Conservation (phyloP, 2,329 filamentous ascomycete species). For the Phoma sp. region DNA sequence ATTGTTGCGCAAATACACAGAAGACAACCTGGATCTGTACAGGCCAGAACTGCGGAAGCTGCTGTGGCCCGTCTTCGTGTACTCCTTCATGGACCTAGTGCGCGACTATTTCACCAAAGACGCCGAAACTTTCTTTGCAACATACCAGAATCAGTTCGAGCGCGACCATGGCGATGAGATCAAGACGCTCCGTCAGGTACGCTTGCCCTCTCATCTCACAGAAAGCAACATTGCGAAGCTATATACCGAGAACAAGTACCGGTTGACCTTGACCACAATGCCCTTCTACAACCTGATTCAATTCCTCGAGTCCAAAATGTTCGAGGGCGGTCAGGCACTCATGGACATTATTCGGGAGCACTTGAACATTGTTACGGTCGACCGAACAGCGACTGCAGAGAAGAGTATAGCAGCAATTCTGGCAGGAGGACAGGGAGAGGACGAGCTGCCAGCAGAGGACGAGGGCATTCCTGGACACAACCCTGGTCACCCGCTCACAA, state of each 20-base stretch:
- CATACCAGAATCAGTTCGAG: constrained; percentile 73
- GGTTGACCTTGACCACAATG: constrained; percentile 85
- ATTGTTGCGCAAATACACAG: constrained; percentile 80
- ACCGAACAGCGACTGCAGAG: constrained; percentile 61
- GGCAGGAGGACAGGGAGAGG: constrained; percentile 59
- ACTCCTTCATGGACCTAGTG: constrained; percentile 85
- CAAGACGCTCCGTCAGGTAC: constrained; percentile 74
- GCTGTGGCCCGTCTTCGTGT: constrained; percentile 92
- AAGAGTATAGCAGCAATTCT: constrained; percentile 67
- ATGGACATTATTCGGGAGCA: constrained; percentile 72
- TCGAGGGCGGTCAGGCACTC: constrained; percentile 79
- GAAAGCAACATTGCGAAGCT: constrained; percentile 79
- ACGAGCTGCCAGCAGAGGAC: constrained; percentile 67
- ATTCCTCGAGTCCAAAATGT: constrained; percentile 85
- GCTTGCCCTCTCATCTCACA: constrained; percentile 76
- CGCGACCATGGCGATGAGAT: constrained; percentile 82
- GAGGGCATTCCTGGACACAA: constrained; percentile 73
- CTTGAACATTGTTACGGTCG: constrained; percentile 65
- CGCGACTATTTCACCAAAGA: constrained; percentile 74
- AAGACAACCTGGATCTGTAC: constrained; percentile 92
- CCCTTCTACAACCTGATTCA: constrained; percentile 83
- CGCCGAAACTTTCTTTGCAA: constrained; percentile 73
- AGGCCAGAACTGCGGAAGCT: constrained; percentile 86
- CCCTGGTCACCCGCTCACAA: constrained; percentile 67
- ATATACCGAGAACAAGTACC: constrained; percentile 86